Evolutionary conservation across 208 protist species (phyloP).

Genomic region (Leishmania mexicana): DNA sequence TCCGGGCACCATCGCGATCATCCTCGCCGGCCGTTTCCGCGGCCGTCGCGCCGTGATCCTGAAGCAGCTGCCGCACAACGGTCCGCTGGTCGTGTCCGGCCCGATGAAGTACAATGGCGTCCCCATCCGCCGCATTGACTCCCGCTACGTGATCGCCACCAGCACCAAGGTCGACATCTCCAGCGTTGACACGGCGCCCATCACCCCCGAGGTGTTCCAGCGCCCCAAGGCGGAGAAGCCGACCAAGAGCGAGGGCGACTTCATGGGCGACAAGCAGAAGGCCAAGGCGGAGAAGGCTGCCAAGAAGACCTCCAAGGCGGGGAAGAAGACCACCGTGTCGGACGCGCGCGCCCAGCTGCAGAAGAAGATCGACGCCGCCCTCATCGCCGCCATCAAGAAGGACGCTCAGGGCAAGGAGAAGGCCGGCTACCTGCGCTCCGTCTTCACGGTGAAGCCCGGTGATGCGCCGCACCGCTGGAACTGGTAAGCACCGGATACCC

Average conservation of each 20-base stretch:
- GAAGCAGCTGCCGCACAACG: constrained; percentile 96
- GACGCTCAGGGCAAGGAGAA: constrained; percentile 71
- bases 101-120: constrained; percentile 97
- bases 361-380: constrained; percentile 77
- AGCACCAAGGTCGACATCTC: constrained; percentile 97
- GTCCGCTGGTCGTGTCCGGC: constrained; percentile 97
- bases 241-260: constrained; percentile 80
- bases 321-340: constrained; percentile 63
- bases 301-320: constrained; percentile 76
- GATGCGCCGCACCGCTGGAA: constrained; percentile 86
- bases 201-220: constrained; percentile 72
- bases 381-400: constrained; percentile 80
- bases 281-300: constrained; percentile 66
- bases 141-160: constrained; percentile 98
- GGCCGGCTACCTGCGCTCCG: constrained; percentile 82
- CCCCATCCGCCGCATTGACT: constrained; percentile 97
- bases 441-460: constrained; percentile 86
- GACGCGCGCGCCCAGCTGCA: constrained; percentile 73
- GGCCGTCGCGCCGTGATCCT: constrained; percentile 98
- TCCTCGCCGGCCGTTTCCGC: constrained; percentile 96
- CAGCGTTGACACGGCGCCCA: constrained; percentile 73
- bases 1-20: constrained; percentile 55
- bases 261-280: constrained; percentile 87
- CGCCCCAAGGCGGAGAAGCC: constrained; percentile 79
- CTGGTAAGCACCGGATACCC: constrained; percentile 55